phyloP scores from a whole-genome alignment of 2,329 filamentous ascomycete genomes.

The Aspergillus glaucus region DNA sequence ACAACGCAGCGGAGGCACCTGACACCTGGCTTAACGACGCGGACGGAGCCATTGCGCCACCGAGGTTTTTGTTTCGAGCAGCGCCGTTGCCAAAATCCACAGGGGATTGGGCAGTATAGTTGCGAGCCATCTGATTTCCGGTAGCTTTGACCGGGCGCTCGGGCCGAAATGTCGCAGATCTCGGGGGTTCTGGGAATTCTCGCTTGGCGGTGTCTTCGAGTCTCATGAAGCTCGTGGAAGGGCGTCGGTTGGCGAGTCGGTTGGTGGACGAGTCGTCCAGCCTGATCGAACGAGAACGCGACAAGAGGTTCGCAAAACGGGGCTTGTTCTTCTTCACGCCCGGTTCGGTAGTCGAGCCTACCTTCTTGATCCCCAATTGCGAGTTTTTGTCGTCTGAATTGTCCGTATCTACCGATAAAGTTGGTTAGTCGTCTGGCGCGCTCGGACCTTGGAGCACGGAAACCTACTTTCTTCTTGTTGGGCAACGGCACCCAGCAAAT shows the following conservation, averaged over 20 bases:
- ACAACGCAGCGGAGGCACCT: constrained; percentile 56
- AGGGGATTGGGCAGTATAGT: constrained; percentile 66
- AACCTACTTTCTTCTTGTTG: constrained; percentile 19
- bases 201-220: constrained; percentile 28
- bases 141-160: constrained; percentile 64
- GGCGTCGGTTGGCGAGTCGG: constrained; percentile 28
- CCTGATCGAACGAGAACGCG: constrained; percentile 40
- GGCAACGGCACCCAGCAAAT: constrained; percentile 28
- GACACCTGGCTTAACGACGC: constrained; percentile 44
- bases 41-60: constrained; percentile 37
- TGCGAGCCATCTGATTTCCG: constrained; percentile 59
- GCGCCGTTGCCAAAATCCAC: constrained; percentile 23
- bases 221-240: constrained; percentile 34
- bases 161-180: constrained; percentile 59
- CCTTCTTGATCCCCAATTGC: constrained; percentile 21
- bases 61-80: constrained; percentile 26
- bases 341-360: constrained; percentile 22
- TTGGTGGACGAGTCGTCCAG: constrained; percentile 35
- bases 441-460: too few relatives aligned
- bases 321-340: constrained; percentile 37
- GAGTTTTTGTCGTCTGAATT: constrained; percentile 14
- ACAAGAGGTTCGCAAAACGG: constrained; percentile 39
- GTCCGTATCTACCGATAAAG: constrained; percentile 14
- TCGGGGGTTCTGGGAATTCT: constrained; percentile 44
- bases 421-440: constrained; percentile 11